Evolutionary conservation across 768 basidiomycete species (phyloP).

Genomic region (Mycena rosella): DNA sequence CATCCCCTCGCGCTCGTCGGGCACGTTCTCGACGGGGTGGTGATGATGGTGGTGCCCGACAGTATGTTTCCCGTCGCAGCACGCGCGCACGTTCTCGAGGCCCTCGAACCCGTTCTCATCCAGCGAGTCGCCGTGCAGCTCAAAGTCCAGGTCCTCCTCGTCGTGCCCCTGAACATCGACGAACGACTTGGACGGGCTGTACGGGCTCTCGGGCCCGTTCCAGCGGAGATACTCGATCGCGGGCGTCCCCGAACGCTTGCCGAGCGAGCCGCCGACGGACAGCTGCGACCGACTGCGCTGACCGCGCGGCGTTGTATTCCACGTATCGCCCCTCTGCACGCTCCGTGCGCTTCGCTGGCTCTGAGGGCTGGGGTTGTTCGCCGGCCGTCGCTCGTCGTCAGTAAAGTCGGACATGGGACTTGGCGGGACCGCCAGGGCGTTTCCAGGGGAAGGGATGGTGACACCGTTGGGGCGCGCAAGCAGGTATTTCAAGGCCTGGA

Average conservation of each 20-base stretch:
- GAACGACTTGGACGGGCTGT: constrained; percentile 80
- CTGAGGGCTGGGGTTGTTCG: constrained; percentile 69
- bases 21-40: constrained; percentile 46
- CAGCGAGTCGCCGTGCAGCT: constrained; percentile 79
- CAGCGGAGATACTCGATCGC: constrained; percentile 92
- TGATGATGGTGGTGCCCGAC: constrained; percentile 69
- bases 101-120: constrained; percentile 91
- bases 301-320: constrained; percentile 83
- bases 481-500: constrained; percentile 91
- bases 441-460: constrained; percentile 54
- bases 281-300: constrained; percentile 85
- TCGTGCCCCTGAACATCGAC: constrained; percentile 64
- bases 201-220: constrained; percentile 80
- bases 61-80: constrained; percentile 90
- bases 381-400: constrained; percentile 65
- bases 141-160: constrained; percentile 83
- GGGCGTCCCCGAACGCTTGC: constrained; percentile 91
- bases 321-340: constrained; percentile 68
- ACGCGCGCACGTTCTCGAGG: constrained; percentile 94
- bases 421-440: constrained; percentile 52
- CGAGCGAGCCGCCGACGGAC: constrained; percentile 78
- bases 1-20: constrained; percentile 52
- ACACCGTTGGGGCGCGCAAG: constrained; percentile 75
- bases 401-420: constrained; percentile 66
- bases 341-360: constrained; percentile 82